phyloP scores from a whole-genome alignment of 2,329 filamentous ascomycete genomes.

The Penicillium digitatum region DNA sequence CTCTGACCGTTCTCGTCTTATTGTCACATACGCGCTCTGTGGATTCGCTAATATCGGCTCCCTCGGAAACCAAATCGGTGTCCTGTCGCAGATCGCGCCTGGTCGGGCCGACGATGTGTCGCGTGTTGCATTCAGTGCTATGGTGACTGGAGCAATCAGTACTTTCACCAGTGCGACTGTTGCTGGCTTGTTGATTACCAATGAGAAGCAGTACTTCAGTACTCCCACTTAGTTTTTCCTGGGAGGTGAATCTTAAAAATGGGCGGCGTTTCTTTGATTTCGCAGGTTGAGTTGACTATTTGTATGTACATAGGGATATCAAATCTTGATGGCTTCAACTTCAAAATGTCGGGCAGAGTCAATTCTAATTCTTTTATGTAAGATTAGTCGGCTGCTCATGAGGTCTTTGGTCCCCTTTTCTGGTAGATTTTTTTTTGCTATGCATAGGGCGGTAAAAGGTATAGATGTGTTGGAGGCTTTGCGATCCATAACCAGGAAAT shows the following conservation, averaged over 20 bases:
- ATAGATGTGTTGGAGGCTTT: too few relatives aligned
- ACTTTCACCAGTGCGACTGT: constrained; percentile 75
- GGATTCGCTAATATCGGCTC: constrained; percentile 81
- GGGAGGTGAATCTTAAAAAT: background rate
- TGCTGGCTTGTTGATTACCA: constrained; percentile 68
- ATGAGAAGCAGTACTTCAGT: constrained; percentile 37
- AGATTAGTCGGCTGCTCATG: too few relatives aligned
- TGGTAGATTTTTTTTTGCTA: too few relatives aligned
- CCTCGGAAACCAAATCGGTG: constrained; percentile 84
- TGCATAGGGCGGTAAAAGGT: too few relatives aligned
- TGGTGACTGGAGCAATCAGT: constrained; percentile 71
- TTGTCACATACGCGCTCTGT: constrained; percentile 82
- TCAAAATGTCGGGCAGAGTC: background rate
- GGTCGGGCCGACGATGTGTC: constrained; percentile 70
- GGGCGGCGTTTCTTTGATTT: background rate
- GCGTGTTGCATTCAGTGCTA: constrained; percentile 68
- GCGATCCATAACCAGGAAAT: too few relatives aligned
- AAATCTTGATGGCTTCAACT: too few relatives aligned
- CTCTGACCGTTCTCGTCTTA: constrained; percentile 68
- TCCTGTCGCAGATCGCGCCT: constrained; percentile 76
- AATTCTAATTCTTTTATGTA: background rate
- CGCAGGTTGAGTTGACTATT: background rate
- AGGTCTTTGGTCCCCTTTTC: too few relatives aligned
- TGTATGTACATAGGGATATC: background rate
- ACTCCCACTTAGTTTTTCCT: background rate